A percentile compares a stretch with the other conserved stretches of the same genome.
phyloP scores from a whole-genome alignment of 805 yeast genomes.

The Candida coleopterorum region DNA sequence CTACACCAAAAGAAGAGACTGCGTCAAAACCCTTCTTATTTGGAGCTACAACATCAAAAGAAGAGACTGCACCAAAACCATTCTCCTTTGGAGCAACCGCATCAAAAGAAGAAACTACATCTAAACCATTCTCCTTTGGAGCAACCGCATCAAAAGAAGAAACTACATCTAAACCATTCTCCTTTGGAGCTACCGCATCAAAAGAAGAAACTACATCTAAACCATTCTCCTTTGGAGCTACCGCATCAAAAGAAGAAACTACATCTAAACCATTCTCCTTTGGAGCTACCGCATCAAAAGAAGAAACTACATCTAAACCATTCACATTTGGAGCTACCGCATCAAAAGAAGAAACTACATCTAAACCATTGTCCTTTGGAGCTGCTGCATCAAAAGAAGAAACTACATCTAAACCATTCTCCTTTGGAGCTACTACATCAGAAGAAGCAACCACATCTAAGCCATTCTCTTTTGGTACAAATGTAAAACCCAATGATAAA shows the following conservation, averaged over 20 bases:
- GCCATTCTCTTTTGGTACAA: constrained; percentile 15
- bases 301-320: constrained; percentile 5
- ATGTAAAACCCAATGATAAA: constrained; percentile 14
- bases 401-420: background rate
- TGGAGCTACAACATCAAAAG: background rate
- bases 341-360: background rate
- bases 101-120: background rate
- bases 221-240: constrained; percentile 1
- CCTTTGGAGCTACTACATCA: background rate
- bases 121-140: constrained; percentile 4
- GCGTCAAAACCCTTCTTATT: constrained; percentile 1
- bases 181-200: constrained; percentile 3
- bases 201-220: background rate
- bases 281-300: constrained; percentile 1
- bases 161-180: constrained; percentile 3
- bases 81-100: background rate
- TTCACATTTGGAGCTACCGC: no score
- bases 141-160: background rate
- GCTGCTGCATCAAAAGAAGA: constrained; percentile 1
- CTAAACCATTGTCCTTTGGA: no score
- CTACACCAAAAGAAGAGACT: background rate
- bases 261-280: constrained; percentile 1
- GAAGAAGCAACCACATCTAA: constrained; percentile 5
- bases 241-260: background rate
- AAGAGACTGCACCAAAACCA: background rate